A percentile compares a stretch with the other conserved stretches of the same genome.
These are phyloP conservation scores for Calonectria pauciramosa DNA, from an alignment of 2,329 filamentous ascomycete genomes.

Conservation along the genomic window DNA sequence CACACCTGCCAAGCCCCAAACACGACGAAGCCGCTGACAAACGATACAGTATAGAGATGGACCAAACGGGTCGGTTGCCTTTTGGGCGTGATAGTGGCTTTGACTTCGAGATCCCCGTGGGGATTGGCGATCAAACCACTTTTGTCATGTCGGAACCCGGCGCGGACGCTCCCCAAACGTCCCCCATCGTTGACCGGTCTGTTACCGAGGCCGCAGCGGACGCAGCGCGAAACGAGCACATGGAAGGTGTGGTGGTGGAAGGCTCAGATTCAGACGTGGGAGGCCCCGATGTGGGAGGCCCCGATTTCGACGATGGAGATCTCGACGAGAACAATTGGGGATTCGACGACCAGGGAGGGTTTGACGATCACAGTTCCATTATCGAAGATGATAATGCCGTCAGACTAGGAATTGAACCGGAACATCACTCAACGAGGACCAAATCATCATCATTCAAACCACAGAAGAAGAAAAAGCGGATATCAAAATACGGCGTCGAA, in stretches of 20 bases:
- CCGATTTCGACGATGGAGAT: slow-evolving; percentile 27
- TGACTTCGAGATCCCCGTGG: slow-evolving; percentile 62
- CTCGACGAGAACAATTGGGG: slow-evolving; percentile 37
- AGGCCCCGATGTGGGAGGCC: slow-evolving; percentile 28
- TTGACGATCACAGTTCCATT: slow-evolving; percentile 43
- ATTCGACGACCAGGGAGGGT: slow-evolving; percentile 37
- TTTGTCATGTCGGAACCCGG: slow-evolving; percentile 60
- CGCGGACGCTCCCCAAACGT: slow-evolving; percentile 46
- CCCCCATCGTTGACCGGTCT: slow-evolving; percentile 40
- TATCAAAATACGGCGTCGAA: slow-evolving; percentile 80
- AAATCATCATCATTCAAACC: slow-evolving; percentile 33
- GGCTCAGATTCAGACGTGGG: slow-evolving; percentile 37
- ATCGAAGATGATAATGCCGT: slow-evolving; percentile 14
- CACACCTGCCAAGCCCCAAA: not conserved
- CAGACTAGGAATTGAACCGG: not conserved
- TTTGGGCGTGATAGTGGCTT: slow-evolving; percentile 65
- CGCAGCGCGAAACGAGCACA: slow-evolving; percentile 28
- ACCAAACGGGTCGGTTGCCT: slow-evolving; percentile 56
- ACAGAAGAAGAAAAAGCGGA: slow-evolving; percentile 55
- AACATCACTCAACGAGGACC: not conserved
- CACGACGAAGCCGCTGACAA: slow-evolving; percentile 23
- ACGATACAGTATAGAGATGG: slow-evolving; percentile 53
- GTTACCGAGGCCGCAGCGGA: slow-evolving; percentile 37
- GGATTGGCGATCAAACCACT: slow-evolving; percentile 64
- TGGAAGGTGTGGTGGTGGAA: slow-evolving; percentile 25